Percentiles rank a stretch among this genome's conserved stretches.
Evolutionary conservation across 2,329 filamentous ascomycete genomes (phyloP).

Genomic region (Chalara sp.): DNA sequence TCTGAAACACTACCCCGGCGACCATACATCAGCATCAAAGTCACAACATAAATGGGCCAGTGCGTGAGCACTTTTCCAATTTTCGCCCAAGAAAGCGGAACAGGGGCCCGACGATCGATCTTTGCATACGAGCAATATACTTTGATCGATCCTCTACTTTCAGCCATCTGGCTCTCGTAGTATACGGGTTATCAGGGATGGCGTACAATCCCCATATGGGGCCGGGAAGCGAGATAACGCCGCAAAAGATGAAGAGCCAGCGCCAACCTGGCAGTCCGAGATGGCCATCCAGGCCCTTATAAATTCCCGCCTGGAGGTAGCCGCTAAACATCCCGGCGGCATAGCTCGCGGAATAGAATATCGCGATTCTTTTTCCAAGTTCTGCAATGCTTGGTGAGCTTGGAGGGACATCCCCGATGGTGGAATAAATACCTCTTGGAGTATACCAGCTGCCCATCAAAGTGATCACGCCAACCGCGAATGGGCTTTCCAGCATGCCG

Average conservation of each 20-base stretch:
- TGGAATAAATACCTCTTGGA: no score
- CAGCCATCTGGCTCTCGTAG: constrained; percentile 31
- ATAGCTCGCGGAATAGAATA: constrained; percentile 33
- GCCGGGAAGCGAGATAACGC: constrained; percentile 25
- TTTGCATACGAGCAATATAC: no score
- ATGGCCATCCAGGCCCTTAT: constrained; percentile 32
- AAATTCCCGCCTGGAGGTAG: constrained; percentile 37
- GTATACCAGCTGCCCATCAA: constrained; percentile 33
- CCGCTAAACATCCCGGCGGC: constrained; percentile 37
- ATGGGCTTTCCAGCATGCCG: no score
- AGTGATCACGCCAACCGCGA: constrained; percentile 31
- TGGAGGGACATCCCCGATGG: constrained; percentile 38
- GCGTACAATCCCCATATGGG: constrained; percentile 20
- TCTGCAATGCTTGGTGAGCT: constrained; percentile 30
- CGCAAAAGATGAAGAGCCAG: constrained; percentile 39
- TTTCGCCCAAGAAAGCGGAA: no score
- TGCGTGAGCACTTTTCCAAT: no score
- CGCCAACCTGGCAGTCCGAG: constrained; percentile 35
- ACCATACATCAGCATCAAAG: no score
- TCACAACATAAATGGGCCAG: no score
- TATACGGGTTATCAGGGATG: constrained; percentile 29
- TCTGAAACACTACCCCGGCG: no score
- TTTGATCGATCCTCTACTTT: neutral
- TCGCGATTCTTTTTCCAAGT: constrained; percentile 34
- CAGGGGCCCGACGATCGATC: no score